A percentile compares a stretch with the other conserved stretches of the same genome.
These are phyloP conservation scores for Monosporascus sp. DNA, from an alignment of 2,329 filamentous ascomycete genomes.

Conservation along the genomic window DNA sequence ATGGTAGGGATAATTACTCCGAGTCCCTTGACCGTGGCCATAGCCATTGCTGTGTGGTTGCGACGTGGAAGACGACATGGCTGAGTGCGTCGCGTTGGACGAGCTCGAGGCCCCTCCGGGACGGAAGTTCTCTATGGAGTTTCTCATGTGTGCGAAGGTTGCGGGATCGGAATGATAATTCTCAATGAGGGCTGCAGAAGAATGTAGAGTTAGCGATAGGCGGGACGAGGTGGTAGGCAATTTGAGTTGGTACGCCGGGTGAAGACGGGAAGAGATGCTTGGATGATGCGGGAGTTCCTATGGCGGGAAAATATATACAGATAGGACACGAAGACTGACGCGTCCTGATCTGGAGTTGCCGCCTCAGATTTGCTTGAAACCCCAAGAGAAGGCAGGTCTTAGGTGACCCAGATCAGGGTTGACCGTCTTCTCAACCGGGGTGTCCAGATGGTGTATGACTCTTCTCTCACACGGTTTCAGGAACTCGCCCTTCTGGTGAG, in stretches of 20 bases:
- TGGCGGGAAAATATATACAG: too few relatives aligned
- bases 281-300: neutral
- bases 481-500: too few relatives aligned
- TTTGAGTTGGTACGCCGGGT: too few relatives aligned
- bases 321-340: too few relatives aligned
- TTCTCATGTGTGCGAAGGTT: slow-evolving; percentile 9
- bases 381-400: too few relatives aligned
- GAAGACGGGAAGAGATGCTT: neutral
- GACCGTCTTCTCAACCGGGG: too few relatives aligned
- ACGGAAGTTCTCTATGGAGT: slow-evolving; percentile 8
- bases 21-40: neutral
- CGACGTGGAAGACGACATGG: neutral
- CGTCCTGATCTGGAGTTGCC: too few relatives aligned
- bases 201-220: slow-evolving; percentile 2
- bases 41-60: slow-evolving; percentile 1
- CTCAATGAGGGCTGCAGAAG: slow-evolving; percentile 17
- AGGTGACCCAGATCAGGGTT: too few relatives aligned
- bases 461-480: too few relatives aligned
- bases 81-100: slow-evolving; percentile 6
- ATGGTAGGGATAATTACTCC: slow-evolving; percentile 5
- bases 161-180: slow-evolving; percentile 10
- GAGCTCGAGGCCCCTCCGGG: slow-evolving; percentile 2
- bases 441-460: too few relatives aligned
- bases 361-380: too few relatives aligned
- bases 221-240: neutral